Evolutionary conservation across 2,329 filamentous ascomycete species (phyloP).

Genomic region (Apiospora marii): DNA sequence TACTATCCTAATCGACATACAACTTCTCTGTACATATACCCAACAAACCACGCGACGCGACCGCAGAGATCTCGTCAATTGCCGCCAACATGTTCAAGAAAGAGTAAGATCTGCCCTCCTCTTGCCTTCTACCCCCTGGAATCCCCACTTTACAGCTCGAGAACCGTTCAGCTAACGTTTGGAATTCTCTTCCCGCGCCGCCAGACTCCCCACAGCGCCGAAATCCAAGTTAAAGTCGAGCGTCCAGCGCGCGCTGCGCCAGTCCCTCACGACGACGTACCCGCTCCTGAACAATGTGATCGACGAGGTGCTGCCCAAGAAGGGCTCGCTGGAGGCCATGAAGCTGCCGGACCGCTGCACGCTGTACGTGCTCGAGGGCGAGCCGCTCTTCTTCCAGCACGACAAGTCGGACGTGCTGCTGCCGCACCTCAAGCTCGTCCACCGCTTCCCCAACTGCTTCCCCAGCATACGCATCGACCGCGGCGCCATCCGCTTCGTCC

Average conservation of each 20-base stretch:
- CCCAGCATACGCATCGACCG: constrained; percentile 89
- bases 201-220: constrained; percentile 75
- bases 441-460: constrained; percentile 87
- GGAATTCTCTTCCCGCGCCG: background rate
- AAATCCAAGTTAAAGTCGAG: constrained; percentile 99
- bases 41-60: constrained; percentile 20
- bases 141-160: constrained; percentile 19
- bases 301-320: constrained; percentile 95
- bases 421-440: constrained; percentile 88
- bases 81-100: constrained; percentile 84
- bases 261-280: constrained; percentile 83
- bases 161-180: constrained; percentile 19
- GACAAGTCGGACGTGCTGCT: constrained; percentile 71
- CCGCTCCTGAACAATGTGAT: constrained; percentile 87
- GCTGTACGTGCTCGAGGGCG: constrained; percentile 82
- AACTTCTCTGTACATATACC: constrained; percentile 16
- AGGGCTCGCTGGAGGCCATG: constrained; percentile 86
- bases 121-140: background rate
- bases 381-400: constrained; percentile 92
- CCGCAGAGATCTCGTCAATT: constrained; percentile 14
- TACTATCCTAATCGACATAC: background rate
- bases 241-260: constrained; percentile 85
- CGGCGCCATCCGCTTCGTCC: constrained; percentile 95
- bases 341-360: constrained; percentile 92
- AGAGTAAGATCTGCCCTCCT: constrained; percentile 66